These are phyloP conservation scores for Handroanthus guayacan DNA, from an alignment of 257 asterid species.

Conservation along the genomic window DNA sequence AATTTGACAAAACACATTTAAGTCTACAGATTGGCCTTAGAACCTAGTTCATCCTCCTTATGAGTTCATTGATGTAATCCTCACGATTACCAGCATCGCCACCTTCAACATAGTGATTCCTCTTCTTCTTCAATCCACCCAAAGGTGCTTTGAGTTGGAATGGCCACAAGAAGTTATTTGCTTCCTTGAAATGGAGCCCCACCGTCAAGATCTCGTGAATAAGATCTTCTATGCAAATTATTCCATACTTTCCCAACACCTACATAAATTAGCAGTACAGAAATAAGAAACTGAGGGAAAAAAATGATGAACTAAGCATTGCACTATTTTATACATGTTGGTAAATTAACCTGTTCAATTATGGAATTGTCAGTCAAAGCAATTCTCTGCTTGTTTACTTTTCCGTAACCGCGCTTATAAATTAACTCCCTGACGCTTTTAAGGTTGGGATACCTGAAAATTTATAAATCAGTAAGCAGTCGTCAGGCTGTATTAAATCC, in stretches of 20 bases:
- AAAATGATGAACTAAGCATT: neutral
- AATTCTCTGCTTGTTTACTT: constrained; percentile 73
- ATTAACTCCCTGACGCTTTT: constrained; percentile 72
- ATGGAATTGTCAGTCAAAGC: constrained; percentile 74
- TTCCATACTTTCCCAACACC: constrained; percentile 58
- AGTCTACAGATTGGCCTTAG: too few relatives aligned
- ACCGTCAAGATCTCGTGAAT: constrained; percentile 62
- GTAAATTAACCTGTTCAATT: constrained; percentile 60
- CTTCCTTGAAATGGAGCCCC: constrained; percentile 66
- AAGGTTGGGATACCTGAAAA: constrained; percentile 66
- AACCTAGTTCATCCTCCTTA: constrained; percentile 66
- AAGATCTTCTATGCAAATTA: constrained; percentile 62
- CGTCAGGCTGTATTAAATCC: neutral
- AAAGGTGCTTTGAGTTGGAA: constrained; percentile 68
- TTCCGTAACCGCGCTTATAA: constrained; percentile 80
- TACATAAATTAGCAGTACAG: neutral
- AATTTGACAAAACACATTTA: too few relatives aligned
- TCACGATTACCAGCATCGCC: constrained; percentile 72
- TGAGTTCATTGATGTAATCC: constrained; percentile 62
- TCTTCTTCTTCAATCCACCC: constrained; percentile 66
- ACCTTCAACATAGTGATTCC: constrained; percentile 71
- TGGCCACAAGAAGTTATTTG: constrained; percentile 71
- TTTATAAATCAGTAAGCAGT: neutral
- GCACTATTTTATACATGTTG: too few relatives aligned
- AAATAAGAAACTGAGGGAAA: neutral